Evolutionary conservation across 345 rosid genomes (phyloP), one percentile per base, ranked within the genome.

Genomic region (Eucalyptus marginata): DNA sequence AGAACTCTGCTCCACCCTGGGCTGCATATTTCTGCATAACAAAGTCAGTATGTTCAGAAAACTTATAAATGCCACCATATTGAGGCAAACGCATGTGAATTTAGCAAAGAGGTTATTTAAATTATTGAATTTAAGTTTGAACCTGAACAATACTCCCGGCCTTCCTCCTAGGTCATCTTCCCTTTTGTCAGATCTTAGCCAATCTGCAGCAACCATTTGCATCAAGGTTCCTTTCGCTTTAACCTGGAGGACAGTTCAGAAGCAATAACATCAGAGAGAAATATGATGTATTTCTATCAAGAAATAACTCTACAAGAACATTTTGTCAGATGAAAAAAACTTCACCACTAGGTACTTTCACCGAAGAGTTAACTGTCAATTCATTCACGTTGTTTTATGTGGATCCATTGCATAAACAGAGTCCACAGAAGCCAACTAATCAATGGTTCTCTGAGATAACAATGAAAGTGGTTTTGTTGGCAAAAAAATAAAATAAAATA

Each of bases 131-230:
- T 66, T 36, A 88, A 76, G 90, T 86, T 46, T 91, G 87, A 76
- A 95, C 97, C 99, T 96, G 99, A 92, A 97, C 99, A 88, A 96
- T 94, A 93, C 99, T 95, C 89, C 99, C 36, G 97, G 95, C 89
- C 98, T 97, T 66, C 96, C 93, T 49, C 96, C 98, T 50, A 97
- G 94, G 91, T 96, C 98, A 95, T 97, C 99, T 90, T 97, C 99
- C 87, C 96, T 93, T 90, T 96, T 97, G 93, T 96, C 95, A 90
- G 99, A 96, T 91, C 93, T 96, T 64, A 94, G 89, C 99, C 99
- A 97, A 94, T 96, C 99, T 89, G 99, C 99, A 87, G 96, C 99
- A 88, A 97, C 97, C 99, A 96, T 96, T 92, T 95, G 95, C 99
- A 96, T 96, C 95, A 95, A 89, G 58, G 96, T 94, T 86, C 96